phyloP scores from a whole-genome alignment of 2,329 filamentous ascomycete genomes.

The Graphilbum ipis-grandicollis region DNA sequence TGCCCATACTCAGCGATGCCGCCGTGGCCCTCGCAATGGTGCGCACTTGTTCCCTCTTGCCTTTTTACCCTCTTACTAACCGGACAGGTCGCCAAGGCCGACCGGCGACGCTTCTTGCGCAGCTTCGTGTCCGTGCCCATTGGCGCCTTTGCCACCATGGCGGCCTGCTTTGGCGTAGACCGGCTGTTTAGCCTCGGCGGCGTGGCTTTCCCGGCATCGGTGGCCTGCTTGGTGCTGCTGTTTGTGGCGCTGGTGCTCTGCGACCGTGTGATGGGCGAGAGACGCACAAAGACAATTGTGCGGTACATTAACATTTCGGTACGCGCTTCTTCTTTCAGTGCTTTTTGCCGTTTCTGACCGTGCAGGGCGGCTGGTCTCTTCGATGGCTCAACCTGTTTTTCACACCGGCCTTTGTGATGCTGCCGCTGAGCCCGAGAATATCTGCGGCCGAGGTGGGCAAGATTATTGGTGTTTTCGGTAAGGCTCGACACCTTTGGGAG shows the following conservation, averaged over 20 bases:
- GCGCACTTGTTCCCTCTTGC: too few relatives aligned
- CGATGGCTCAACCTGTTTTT: constrained; percentile 43
- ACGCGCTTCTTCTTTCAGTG: constrained; percentile 8
- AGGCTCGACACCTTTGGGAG: too few relatives aligned
- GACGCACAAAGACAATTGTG: constrained; percentile 29
- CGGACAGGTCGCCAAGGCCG: constrained; percentile 25
- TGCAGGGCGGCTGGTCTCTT: constrained; percentile 36
- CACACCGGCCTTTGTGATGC: constrained; percentile 38
- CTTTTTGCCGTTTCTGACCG: background rate
- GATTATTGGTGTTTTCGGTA: constrained; percentile 41
- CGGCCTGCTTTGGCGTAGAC: constrained; percentile 25
- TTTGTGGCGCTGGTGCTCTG: constrained; percentile 30
- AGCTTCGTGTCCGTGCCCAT: constrained; percentile 35
- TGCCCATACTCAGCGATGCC: constrained; percentile 1
- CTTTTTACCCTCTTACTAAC: background rate
- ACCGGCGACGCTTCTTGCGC: constrained; percentile 9
- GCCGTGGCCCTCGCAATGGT: background rate
- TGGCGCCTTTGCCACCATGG: constrained; percentile 22
- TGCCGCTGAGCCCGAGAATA: constrained; percentile 38
- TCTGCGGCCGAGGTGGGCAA: constrained; percentile 36
- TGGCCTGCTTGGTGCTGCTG: constrained; percentile 37
- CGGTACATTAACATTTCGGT: constrained; percentile 35
- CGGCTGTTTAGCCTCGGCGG: constrained; percentile 24
- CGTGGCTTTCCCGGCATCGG: constrained; percentile 40
- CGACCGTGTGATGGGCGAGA: constrained; percentile 28